These are phyloP conservation scores for Ambrosia hybrid DNA, from an alignment of 140 eudicot genomes.

Conservation along the genomic window DNA sequence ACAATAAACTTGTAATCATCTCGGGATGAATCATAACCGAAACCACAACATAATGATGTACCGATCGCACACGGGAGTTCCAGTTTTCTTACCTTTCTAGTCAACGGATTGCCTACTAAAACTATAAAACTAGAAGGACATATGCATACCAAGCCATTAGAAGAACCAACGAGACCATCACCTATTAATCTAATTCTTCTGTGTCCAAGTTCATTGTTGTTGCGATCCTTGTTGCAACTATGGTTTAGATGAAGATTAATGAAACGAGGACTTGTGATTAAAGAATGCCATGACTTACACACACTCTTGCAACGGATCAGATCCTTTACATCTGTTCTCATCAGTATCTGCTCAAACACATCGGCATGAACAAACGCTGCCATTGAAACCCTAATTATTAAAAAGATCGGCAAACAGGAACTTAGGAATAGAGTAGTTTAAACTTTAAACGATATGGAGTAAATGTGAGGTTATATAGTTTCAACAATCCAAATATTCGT, in stretches of 20 bases:
- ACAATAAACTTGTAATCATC: neutral
- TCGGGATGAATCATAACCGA: neutral
- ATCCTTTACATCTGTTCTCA: neutral
- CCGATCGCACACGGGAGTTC: neutral
- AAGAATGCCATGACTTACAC: conserved; percentile 2
- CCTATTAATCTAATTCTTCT: neutral
- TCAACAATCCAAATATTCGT: too few relatives aligned
- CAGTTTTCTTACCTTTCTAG: neutral
- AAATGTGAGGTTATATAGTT: too few relatives aligned
- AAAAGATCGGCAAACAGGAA: too few relatives aligned
- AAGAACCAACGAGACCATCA: neutral
- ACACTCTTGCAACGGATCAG: neutral
- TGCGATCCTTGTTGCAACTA: neutral
- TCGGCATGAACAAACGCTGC: neutral
- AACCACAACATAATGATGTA: neutral
- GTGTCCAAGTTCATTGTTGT: neutral
- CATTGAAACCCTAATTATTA: neutral
- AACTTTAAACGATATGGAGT: too few relatives aligned
- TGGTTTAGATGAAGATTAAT: neutral
- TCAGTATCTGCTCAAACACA: neutral
- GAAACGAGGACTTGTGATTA: conserved; percentile 6
- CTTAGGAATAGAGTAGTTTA: too few relatives aligned
- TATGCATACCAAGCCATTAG: neutral
- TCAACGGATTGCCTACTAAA: too few relatives aligned
- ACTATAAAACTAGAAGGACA: neutral